Base-by-base conservation (phyloP, 2,329 filamentous ascomycete species). In the Immersiporthe knoxdaviesiana region DNA sequence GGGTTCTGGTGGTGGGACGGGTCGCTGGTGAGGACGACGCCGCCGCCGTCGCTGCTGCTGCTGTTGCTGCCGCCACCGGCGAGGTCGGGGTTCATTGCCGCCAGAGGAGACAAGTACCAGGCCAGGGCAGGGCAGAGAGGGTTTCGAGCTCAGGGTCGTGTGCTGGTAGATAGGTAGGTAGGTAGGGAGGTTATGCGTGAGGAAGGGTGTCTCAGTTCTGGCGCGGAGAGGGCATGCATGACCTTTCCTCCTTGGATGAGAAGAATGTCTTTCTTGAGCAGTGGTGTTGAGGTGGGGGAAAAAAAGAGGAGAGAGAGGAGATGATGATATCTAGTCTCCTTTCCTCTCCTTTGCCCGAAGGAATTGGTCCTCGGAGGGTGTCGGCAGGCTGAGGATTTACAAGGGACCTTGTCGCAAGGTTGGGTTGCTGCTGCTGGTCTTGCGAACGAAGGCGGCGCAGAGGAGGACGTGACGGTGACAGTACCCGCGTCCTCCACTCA, bases 61-160 rank as follows among this genome's bases (percentile, higher is more conserved):
- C 41, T 21, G 50, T n/a, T 27, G 60, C 54, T 67, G 56, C 56
- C 70, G 61, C 56, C 67, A 44, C 56, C 58, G 56, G 60, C 39
- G 61, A 71, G 61, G 67, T 66, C 68, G 68, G 66, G 39, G 37
- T 62, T 63, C 68, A 72, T 72, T 65, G 65, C 70, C 64, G 66
- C 30, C 54, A 56, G 41, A 12, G 44, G 59, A 27, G n/a, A n/a
- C 30, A 39, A 12, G 21, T 16, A 47, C 59, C 35, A 62, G 35
- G 32, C n/a, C 35, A 37, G 58, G 11, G 18, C 44, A n/a, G 21
- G 44, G 5, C 44, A n/a, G 44, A 16, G 44, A 10, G 21, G 44
- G 44, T 16, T 32, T 30, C 24, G 24, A 18, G 30, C 24, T 14
- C 54, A 11, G n/a, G 8, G 44, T 60, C 30, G 56, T 35, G 56